These are phyloP conservation scores for Mortierella antarctica DNA, from an alignment of 192 early-diverging fungal species.

Conservation along the genomic window DNA sequence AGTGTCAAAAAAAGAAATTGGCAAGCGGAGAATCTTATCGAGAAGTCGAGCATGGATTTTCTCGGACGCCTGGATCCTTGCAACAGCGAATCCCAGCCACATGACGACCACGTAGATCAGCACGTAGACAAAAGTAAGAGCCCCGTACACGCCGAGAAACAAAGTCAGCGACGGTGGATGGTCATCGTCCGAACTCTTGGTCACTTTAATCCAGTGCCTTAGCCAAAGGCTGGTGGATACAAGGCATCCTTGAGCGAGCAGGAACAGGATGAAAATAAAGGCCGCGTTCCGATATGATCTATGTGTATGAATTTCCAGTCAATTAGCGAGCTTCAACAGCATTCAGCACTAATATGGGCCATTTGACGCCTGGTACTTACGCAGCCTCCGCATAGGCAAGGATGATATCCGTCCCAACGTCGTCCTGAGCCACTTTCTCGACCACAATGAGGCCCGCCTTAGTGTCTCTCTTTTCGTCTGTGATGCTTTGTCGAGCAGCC, in stretches of 20 bases:
- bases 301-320: not conserved
- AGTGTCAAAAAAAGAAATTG: conserved; percentile 71
- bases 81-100: conserved; percentile 21
- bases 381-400: conserved; percentile 31
- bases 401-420: conserved; percentile 20
- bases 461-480: conserved; percentile 36
- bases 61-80: conserved; percentile 67
- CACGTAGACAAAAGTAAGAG: conserved; percentile 24
- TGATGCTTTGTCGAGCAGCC: not conserved
- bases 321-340: not conserved
- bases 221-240: conserved; percentile 67
- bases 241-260: conserved; percentile 58
- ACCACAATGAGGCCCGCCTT: conserved; percentile 36
- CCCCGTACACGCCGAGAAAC: conserved; percentile 24
- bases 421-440: conserved; percentile 21
- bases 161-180: conserved; percentile 16
- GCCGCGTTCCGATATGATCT: conserved; percentile 40
- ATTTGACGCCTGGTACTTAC: conserved; percentile 9
- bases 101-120: conserved; percentile 32
- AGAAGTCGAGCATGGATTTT: conserved; percentile 69
- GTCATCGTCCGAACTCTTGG: conserved; percentile 46
- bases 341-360: not conserved
- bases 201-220: conserved; percentile 65
- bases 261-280: conserved; percentile 61
- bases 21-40: conserved; percentile 69